Evolutionary conservation across 805 yeast genomes (phyloP).

Genomic region (Barnettozyma vustinii): DNA sequence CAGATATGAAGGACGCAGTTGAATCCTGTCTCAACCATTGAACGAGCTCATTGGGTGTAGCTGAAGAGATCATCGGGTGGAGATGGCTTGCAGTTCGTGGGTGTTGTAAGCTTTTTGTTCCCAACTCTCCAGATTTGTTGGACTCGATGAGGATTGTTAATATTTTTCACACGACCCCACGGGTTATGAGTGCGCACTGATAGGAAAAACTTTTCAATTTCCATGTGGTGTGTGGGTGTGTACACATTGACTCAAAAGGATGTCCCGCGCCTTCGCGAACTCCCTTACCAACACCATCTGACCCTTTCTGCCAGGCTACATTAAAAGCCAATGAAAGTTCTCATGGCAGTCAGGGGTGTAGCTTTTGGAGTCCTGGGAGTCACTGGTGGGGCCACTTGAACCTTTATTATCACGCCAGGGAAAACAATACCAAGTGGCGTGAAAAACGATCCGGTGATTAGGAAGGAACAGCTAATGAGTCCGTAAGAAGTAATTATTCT

Average conservation of each 20-base stretch:
- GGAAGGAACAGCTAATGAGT: background rate
- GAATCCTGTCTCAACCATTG: slow-evolving; percentile 39
- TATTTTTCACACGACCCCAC: background rate
- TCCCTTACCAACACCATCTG: no score
- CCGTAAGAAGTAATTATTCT: background rate
- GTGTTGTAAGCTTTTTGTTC: background rate
- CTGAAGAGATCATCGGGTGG: background rate
- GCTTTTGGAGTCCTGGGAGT: background rate
- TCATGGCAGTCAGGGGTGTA: background rate
- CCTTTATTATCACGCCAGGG: background rate
- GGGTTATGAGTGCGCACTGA: background rate
- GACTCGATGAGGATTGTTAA: background rate
- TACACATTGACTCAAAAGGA: background rate
- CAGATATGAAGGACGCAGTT: slow-evolving; percentile 60
- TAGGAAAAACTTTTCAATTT: no score
- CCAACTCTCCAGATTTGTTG: background rate
- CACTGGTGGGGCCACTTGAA: background rate
- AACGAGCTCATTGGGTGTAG: slow-evolving; percentile 8
- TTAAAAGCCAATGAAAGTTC: background rate
- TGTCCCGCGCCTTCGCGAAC: no score
- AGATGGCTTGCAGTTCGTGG: background rate
- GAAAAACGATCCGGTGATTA: background rate
- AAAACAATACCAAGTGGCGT: background rate
- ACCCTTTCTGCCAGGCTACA: no score
- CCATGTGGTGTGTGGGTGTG: background rate